Evolutionary conservation across 148 eudicot species (phyloP).

Genomic region (Polygonum maritimum): DNA sequence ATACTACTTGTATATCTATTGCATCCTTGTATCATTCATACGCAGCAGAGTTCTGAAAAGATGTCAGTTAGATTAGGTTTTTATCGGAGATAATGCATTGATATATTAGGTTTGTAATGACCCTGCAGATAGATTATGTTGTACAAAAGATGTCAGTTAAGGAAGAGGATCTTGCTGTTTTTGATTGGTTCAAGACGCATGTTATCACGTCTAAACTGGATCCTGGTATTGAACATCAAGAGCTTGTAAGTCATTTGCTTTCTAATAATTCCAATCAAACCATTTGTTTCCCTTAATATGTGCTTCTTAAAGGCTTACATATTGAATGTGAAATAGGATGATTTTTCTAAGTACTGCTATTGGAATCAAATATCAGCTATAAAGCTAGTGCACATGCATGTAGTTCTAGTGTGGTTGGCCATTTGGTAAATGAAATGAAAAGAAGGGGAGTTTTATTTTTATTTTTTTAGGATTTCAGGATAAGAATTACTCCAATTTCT

Average conservation of each 20-base stretch:
- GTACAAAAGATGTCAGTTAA: conserved; percentile 44
- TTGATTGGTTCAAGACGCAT: conserved; percentile 78
- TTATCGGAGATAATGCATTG: not conserved
- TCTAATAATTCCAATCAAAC: not conserved
- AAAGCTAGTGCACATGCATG: not conserved
- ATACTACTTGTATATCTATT: not conserved
- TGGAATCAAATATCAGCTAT: conserved; percentile 2
- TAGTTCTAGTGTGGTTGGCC: not conserved
- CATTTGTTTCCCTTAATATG: not conserved
- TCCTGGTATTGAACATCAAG: conserved; percentile 76
- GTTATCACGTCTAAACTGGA: conserved; percentile 70
- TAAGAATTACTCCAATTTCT: not conserved
- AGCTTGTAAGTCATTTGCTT: conserved; percentile 54
- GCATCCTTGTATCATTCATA: not conserved
- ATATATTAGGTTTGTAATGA: not conserved
- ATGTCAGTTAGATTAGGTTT: not conserved
- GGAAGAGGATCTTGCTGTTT: conserved; percentile 49
- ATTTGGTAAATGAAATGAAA: not conserved
- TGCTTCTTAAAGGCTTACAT: not conserved
- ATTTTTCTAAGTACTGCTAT: not conserved
- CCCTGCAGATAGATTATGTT: conserved; percentile 53
- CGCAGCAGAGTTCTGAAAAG: not conserved
- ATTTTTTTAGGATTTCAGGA: not conserved
- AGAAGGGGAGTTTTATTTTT: not conserved
- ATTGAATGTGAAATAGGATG: not conserved